Conservation (phyloP, 495 filamentous ascomycete species). For the Penicillium steckii region DNA sequence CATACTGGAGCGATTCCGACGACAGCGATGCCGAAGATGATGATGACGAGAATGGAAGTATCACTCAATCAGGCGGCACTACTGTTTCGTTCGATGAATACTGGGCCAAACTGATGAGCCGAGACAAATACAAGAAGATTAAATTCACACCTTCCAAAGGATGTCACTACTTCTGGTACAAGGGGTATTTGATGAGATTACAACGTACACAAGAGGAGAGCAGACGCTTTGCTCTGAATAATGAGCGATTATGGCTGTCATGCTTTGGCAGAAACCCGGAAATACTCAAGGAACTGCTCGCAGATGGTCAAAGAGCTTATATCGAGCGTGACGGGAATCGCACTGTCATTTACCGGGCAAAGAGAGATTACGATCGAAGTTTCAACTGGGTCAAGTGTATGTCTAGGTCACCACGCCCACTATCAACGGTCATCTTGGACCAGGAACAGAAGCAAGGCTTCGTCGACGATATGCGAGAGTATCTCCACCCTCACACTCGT, state of each 20-base stretch:
- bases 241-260: not conserved
- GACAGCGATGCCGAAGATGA: conserved; percentile 34
- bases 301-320: conserved; percentile 57
- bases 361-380: conserved; percentile 19
- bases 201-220: not conserved
- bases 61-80: conserved; percentile 14
- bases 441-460: conserved; percentile 42
- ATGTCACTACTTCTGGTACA: conserved; percentile 63
- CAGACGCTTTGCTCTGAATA: not conserved
- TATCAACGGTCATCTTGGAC: conserved; percentile 74
- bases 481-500: conserved; percentile 9
- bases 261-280: conserved; percentile 43
- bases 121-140: conserved; percentile 54
- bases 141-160: conserved; percentile 63
- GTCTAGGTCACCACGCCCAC: conserved; percentile 50
- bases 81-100: conserved; percentile 38
- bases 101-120: conserved; percentile 37
- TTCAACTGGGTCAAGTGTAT: conserved; percentile 62
- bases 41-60: not conserved
- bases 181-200: conserved; percentile 41
- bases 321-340: conserved; percentile 55
- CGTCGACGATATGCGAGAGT: conserved; percentile 13
- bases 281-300: conserved; percentile 62
- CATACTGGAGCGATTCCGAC: conserved; percentile 37
- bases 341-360: conserved; percentile 64